Evolutionary conservation across 2,329 filamentous ascomycete genomes (phyloP), one percentile per base, ranked within the genome.

Genomic region (Colletotrichum lindemuthianum): DNA sequence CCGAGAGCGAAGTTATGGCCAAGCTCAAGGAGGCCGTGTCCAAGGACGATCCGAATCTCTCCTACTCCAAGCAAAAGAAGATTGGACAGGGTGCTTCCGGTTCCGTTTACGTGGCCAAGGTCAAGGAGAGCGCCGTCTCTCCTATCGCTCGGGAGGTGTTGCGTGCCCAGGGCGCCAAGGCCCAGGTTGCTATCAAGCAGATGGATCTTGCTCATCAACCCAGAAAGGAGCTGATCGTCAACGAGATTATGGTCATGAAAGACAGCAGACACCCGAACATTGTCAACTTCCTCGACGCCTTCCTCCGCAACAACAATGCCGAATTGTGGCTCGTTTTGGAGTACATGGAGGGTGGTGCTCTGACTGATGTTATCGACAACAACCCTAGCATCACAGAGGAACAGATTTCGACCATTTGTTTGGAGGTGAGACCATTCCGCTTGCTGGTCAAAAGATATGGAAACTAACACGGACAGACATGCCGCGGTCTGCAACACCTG

Each of bases 261-360:
- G 96, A 99, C 81, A 97, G 93, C 83, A 92, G 94, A 76, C 96
- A 99, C 78, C 90, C 91, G 66, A 99, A 99, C 79, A 99, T 99
- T 82, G 96, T 99, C 79, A 99, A 99, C 80, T 99, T 97, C 81
- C 82, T 99, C 39, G 96, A 99, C 72, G 94, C 95, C 4, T 99
- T 98, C 84, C 81, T 99, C 74, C 92, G 96, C 73, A 97, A 97
- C 77, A 95, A 96, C 77, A 93, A 92, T 72, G 88, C 92, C 59
- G 96, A 99, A 77, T 86, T 99, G n/a, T 99, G 96, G 96, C 93
- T 99, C 10, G 95, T 99, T 56, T 97, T 99, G 96, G 96, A 99
- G 81, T 99, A 94, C 74, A 99, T 99, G 96, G 96, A 99, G 80
- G 96, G 96, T 72, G 96, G 96, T 80, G 92, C 96, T 67, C 82